These are phyloP conservation scores for Clitocybe nebularis DNA, from an alignment of 1,284 basidiomycete species.

Conservation along the genomic window DNA sequence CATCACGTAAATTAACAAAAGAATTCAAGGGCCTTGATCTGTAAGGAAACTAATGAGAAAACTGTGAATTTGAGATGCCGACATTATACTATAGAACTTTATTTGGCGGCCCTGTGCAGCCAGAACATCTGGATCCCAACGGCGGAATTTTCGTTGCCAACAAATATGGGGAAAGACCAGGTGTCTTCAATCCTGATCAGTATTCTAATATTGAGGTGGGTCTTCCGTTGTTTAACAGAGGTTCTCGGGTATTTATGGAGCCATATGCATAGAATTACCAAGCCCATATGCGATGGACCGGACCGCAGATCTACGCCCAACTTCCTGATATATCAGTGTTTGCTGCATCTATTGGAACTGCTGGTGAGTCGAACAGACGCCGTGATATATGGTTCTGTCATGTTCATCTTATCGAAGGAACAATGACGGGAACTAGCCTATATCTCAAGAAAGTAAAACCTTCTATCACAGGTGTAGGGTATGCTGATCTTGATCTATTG, in stretches of 20 bases:
- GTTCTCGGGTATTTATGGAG: no score
- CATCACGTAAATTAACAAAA: background rate
- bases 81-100: constrained; percentile 13
- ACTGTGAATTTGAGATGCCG: no score
- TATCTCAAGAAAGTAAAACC: constrained; percentile 21
- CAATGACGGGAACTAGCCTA: constrained; percentile 22
- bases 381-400: no score
- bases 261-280: constrained; percentile 18
- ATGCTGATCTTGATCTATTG: constrained; percentile 1
- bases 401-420: constrained; percentile 12
- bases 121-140: constrained; percentile 10
- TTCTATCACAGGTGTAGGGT: constrained; percentile 18
- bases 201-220: constrained; percentile 19
- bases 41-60: no score
- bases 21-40: constrained; percentile 9
- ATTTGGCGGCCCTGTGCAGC: constrained; percentile 8
- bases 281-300: constrained; percentile 23
- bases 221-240: background rate
- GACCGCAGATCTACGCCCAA: constrained; percentile 22
- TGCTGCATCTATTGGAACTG: constrained; percentile 20
- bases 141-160: constrained; percentile 20
- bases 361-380: constrained; percentile 13
- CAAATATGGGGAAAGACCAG: constrained; percentile 14
- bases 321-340: constrained; percentile 21
- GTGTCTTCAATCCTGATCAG: constrained; percentile 21